Base-by-base conservation (phyloP, 768 basidiomycete species). In the Rossbeevera mucosa region DNA sequence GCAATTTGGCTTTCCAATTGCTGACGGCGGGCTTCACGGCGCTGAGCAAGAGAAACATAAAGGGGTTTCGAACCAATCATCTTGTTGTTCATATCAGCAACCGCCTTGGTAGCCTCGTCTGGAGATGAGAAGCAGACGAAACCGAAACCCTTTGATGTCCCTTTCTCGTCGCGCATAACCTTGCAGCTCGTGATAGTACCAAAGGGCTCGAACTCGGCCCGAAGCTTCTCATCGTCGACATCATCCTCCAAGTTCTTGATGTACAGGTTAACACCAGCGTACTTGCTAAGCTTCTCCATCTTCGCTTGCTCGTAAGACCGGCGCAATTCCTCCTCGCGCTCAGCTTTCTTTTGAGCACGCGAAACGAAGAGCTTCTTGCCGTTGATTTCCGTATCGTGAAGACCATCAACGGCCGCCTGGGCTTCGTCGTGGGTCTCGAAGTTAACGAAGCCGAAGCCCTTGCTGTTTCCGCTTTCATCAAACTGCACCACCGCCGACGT, bases 81-180 rank as follows among this genome's bases (percentile, higher is more conserved):
- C 78, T 95, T 95, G 83, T 96, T 97, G 82, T 99, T 99, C 94
- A 99, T 96, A 78, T 99, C 96, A 50, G 93, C 91, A 54, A 98
- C 94, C 55, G 96, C 96, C 78, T 98, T 98, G 66, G 93, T 97
- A 21, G 96, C 94, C 75, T 99, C 96, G 60, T 99, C 96, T 44
- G 96, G 94, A 48, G 93, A 88, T 30, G 93, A 92, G 80, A 93
- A 99, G 74, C 96, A 99, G 62, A 99, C 96, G 69, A 99, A 99
- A 59, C 96, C 96, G 66, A 99, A 99, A 60, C 95, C 94, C 71
- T 94, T 94, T 9, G 94, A 96, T 48, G 79, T 83, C 54, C 80
- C 81, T 73, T 91, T 95, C 53, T 98, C 96, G 72, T 97, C 95
- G 59, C 89, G 86, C 96, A 99, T 99, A 69, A 99, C 89, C 79